Percentiles rank a stretch among this genome's conserved stretches.
These are phyloP conservation scores for Cyberlindnera subsufficiens DNA, from an alignment of 805 yeast genomes.

Conservation along the genomic window DNA sequence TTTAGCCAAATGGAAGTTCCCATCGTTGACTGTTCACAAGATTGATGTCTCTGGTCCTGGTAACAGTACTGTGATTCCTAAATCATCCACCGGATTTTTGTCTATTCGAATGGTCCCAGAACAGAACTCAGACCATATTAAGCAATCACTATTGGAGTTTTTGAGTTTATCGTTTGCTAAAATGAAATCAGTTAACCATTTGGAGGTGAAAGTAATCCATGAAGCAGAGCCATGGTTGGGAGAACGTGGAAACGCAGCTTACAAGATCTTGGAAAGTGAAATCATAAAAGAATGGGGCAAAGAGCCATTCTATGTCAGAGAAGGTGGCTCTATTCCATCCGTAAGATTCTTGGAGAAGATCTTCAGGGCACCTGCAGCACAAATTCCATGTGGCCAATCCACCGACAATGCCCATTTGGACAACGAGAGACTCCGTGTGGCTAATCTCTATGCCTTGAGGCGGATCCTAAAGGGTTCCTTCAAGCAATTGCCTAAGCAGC, in stretches of 20 bases:
- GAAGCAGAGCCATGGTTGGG: constrained; percentile 98
- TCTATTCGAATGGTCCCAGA: constrained; percentile 89
- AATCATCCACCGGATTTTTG: constrained; percentile 64
- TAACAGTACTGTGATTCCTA: constrained; percentile 86
- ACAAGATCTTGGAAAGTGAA: constrained; percentile 57
- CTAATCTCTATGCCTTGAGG: constrained; percentile 71
- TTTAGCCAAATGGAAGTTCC: constrained; percentile 81
- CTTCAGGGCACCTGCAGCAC: constrained; percentile 86
- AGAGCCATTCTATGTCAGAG: constrained; percentile 83
- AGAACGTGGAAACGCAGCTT: constrained; percentile 71
- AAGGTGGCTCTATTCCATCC: constrained; percentile 96
- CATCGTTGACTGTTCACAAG: constrained; percentile 83
- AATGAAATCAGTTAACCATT: constrained; percentile 54
- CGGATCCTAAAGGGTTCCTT: constrained; percentile 39
- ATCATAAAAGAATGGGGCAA: constrained; percentile 67
- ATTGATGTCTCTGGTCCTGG: constrained; percentile 86
- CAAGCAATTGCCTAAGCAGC: constrained; percentile 14
- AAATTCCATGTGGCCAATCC: constrained; percentile 93
- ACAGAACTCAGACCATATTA: constrained; percentile 62
- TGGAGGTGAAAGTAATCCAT: constrained; percentile 58
- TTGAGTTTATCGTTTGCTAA: constrained; percentile 41
- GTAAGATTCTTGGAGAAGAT: constrained; percentile 77
- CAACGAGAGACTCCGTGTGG: constrained; percentile 77
- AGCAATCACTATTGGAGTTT: constrained; percentile 40
- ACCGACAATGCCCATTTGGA: constrained; percentile 91